phyloP scores from a whole-genome alignment of 1,139 yeast genomes.

The Groenewaldozyma sp. region DNA sequence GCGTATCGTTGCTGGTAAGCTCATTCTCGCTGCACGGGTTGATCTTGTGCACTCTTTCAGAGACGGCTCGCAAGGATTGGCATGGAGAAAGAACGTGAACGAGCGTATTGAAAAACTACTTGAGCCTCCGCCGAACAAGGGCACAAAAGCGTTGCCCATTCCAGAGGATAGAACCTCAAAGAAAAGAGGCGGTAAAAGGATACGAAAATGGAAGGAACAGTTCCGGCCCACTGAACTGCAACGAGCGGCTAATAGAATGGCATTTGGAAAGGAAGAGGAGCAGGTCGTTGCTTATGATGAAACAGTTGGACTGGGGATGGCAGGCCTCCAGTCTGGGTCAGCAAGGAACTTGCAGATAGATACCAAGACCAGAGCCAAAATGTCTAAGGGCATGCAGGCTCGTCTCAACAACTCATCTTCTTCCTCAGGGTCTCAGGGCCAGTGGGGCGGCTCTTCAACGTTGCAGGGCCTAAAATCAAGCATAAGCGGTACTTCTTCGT shows the following conservation, averaged over 20 bases:
- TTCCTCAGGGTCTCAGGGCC: conserved; percentile 6
- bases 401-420: conserved; percentile 16
- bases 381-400: conserved; percentile 28
- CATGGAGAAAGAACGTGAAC: conserved; percentile 51
- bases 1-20: conserved; percentile 71
- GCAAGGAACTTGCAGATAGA: conserved; percentile 32
- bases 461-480: conserved; percentile 6
- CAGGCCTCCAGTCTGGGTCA: conserved; percentile 31
- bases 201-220: conserved; percentile 72
- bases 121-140: conserved; percentile 66
- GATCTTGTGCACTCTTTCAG: conserved; percentile 43
- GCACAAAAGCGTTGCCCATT: conserved; percentile 68
- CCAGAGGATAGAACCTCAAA: conserved; percentile 74
- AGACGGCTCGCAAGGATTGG: conserved; percentile 48
- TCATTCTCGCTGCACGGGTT: conserved; percentile 74
- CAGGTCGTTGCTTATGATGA: conserved; percentile 55
- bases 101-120: conserved; percentile 60
- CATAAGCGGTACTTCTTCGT: conserved; percentile 24
- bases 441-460: conserved; percentile 4
- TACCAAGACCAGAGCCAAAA: conserved; percentile 25
- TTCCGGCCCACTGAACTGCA: conserved; percentile 74
- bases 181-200: conserved; percentile 77
- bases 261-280: conserved; percentile 61
- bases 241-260: conserved; percentile 76
- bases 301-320: conserved; percentile 77